phyloP scores from a whole-genome alignment of 257 asterid species.

The Thymus mandschuricus region DNA sequence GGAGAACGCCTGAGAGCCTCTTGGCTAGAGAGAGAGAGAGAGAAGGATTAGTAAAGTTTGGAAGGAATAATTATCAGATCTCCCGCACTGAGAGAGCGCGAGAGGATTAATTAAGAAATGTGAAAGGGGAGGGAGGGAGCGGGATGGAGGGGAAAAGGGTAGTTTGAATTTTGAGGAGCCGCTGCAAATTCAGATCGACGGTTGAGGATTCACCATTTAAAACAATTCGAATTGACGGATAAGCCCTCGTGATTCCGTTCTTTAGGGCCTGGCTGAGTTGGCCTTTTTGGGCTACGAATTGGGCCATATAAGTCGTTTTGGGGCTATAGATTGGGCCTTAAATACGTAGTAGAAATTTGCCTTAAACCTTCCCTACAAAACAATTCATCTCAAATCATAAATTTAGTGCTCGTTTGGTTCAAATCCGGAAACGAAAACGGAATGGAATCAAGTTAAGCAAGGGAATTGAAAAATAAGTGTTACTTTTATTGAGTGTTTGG shows the following conservation, averaged over 20 bases:
- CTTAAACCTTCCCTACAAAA: too few species aligned
- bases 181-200: slow-evolving; percentile 33
- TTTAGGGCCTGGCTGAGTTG: not conserved
- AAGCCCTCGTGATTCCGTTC: not conserved
- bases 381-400: too few species aligned
- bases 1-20: not conserved
- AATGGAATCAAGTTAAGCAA: too few species aligned
- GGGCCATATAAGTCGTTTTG: not conserved
- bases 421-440: too few species aligned
- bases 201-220: not conserved
- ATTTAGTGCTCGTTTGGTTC: too few species aligned
- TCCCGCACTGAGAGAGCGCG: slow-evolving; percentile 10
- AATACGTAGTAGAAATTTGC: too few species aligned
- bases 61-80: slow-evolving; percentile 9
- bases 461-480: too few species aligned
- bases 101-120: slow-evolving; percentile 36
- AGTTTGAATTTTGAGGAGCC: slow-evolving; percentile 39
- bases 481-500: too few species aligned
- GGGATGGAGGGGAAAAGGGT: slow-evolving; percentile 24
- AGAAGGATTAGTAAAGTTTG: not conserved
- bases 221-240: slow-evolving; percentile 2
- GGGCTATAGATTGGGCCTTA: too few species aligned
- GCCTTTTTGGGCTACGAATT: not conserved
- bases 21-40: not conserved
- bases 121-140: slow-evolving; percentile 34